These are phyloP conservation scores for Suhomyces maxii DNA, from an alignment of 1,139 yeast species.

Conservation along the genomic window DNA sequence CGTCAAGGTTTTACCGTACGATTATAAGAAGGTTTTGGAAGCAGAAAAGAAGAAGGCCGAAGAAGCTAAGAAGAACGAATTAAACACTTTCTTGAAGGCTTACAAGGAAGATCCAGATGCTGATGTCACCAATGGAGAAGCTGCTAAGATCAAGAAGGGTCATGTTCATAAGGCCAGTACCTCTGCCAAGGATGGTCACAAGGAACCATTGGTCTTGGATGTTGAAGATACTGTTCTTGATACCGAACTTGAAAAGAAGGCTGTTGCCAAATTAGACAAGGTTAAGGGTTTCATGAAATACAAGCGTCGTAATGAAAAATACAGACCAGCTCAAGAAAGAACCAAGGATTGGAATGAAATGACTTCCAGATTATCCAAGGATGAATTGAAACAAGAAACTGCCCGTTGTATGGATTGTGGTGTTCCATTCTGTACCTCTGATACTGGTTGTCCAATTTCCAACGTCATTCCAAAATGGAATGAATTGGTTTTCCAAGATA, in stretches of 20 bases:
- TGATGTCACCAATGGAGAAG: constrained; percentile 88
- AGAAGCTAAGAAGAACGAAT: constrained; percentile 66
- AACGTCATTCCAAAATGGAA: constrained; percentile 98
- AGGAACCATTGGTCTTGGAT: constrained; percentile 85
- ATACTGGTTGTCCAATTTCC: constrained; percentile 97
- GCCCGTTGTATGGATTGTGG: constrained; percentile 99
- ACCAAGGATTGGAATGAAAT: constrained; percentile 92
- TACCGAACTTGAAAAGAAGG: constrained; percentile 61
- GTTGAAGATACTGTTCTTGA: constrained; percentile 86
- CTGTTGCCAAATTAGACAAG: constrained; percentile 71
- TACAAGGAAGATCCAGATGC: constrained; percentile 80
- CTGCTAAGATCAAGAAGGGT: constrained; percentile 50
- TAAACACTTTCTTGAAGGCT: constrained; percentile 57
- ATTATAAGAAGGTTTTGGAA: constrained; percentile 87
- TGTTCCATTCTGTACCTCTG: constrained; percentile 97
- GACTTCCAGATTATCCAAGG: constrained; percentile 76
- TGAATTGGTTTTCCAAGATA: constrained; percentile 90
- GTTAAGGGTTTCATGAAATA: constrained; percentile 91
- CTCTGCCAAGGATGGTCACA: constrained; percentile 37
- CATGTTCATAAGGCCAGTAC: constrained; percentile 34
- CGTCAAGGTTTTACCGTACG: constrained; percentile 90
- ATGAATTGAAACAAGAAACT: constrained; percentile 85
- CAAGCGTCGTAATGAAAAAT: constrained; percentile 83
- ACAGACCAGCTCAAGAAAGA: constrained; percentile 76
- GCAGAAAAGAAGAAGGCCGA: constrained; percentile 68